Conservation (phyloP, 768 basidiomycete genomes). For the Auriscalpium vulgare region DNA sequence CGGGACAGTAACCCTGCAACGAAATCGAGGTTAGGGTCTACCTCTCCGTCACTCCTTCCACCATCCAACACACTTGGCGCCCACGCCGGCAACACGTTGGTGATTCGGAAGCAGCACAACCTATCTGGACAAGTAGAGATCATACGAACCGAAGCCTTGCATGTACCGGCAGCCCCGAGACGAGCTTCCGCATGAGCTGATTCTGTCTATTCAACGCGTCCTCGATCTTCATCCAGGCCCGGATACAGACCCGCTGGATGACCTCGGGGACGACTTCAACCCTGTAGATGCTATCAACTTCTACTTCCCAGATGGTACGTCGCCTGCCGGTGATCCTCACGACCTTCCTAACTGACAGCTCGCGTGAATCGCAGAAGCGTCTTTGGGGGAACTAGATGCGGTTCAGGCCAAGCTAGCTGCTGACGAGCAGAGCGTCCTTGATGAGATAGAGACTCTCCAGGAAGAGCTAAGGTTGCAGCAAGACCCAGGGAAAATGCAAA, state of each 20-base stretch:
- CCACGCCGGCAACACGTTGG: not conserved
- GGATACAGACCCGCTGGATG: conserved; percentile 49
- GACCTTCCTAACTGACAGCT: not conserved
- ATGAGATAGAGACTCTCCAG: conserved; percentile 64
- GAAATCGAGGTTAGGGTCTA: not conserved
- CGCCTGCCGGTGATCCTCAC: not conserved
- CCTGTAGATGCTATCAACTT: conserved; percentile 49
- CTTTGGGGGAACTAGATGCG: conserved; percentile 61
- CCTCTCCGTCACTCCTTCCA: not conserved
- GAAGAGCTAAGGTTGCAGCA: conserved; percentile 66
- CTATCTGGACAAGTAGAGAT: too few species aligned
- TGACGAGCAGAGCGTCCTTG: conserved; percentile 60
- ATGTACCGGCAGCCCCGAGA: conserved; percentile 23
- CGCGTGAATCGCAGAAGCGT: conserved; percentile 47
- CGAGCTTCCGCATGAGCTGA: conserved; percentile 58
- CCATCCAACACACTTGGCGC: not conserved
- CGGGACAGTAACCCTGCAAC: not conserved
- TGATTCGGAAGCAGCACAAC: not conserved
- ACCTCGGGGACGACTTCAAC: conserved; percentile 48
- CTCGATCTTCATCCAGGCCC: conserved; percentile 43
- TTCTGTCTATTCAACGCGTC: conserved; percentile 64
- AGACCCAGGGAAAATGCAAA: conserved; percentile 81
- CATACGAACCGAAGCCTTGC: not conserved
- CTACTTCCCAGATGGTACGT: conserved; percentile 74
- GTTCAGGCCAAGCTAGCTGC: conserved; percentile 63